These are phyloP conservation scores for Irpex lacteus DNA, from an alignment of 1,284 basidiomycete species.

Conservation along the genomic window DNA sequence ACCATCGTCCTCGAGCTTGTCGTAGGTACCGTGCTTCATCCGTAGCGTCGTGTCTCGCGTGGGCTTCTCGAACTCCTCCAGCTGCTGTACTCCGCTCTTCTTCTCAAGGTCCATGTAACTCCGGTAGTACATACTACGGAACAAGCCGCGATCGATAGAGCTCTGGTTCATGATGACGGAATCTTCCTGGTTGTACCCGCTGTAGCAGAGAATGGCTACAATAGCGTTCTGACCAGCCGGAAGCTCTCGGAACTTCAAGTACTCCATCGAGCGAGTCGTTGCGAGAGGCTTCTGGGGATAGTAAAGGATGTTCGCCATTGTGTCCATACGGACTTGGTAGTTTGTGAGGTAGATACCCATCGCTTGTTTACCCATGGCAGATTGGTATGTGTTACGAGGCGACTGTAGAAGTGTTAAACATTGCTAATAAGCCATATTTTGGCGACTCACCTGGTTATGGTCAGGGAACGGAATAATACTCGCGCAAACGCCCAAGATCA, in stretches of 20 bases:
- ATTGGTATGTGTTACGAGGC: slow-evolving; percentile 99
- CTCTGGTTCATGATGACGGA: slow-evolving; percentile 99
- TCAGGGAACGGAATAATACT: slow-evolving; percentile 99
- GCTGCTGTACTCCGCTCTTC: slow-evolving; percentile 88
- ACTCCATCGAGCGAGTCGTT: slow-evolving; percentile 98
- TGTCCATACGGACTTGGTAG: slow-evolving; percentile 96
- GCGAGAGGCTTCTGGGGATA: slow-evolving; percentile 99
- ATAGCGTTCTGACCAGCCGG: slow-evolving; percentile 98
- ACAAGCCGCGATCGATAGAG: slow-evolving; percentile 96
- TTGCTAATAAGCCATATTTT: not conserved
- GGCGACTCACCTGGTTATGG: slow-evolving; percentile 85
- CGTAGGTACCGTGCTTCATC: slow-evolving; percentile 98
- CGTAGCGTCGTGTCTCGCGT: slow-evolving; percentile 90
- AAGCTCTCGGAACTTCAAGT: slow-evolving; percentile 95
- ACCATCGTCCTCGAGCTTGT: slow-evolving; percentile 96
- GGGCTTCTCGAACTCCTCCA: slow-evolving; percentile 98
- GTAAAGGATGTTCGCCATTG: slow-evolving; percentile 98
- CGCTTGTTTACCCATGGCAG: slow-evolving; percentile 99
- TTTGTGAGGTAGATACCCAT: slow-evolving; percentile 99
- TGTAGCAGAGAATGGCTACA: slow-evolving; percentile 98
- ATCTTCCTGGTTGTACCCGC: slow-evolving; percentile 99
- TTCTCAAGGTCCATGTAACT: slow-evolving; percentile 99
- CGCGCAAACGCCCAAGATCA: slow-evolving; percentile 98
- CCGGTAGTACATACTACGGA: slow-evolving; percentile 98
- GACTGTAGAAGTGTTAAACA: slow-evolving; percentile 53